A percentile compares a stretch with the other conserved stretches of the same genome.
Conservation (phyloP, 106 monocot genomes). For the Acorus calamus region DNA sequence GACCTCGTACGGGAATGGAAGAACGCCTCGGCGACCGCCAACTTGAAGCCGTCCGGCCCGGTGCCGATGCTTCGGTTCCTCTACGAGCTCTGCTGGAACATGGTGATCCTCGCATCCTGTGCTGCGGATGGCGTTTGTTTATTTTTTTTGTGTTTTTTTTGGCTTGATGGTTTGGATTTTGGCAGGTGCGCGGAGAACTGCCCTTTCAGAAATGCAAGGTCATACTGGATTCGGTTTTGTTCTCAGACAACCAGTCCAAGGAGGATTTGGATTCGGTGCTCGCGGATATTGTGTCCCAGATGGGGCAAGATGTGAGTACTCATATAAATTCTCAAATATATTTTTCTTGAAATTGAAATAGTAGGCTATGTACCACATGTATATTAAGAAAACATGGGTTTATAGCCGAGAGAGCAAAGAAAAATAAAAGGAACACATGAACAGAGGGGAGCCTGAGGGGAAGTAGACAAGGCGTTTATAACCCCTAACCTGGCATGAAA, state of each 20-base stretch:
- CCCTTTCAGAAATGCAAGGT: conserved; percentile 61
- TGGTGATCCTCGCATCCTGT: conserved; percentile 32
- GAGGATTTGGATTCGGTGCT: conserved; percentile 58
- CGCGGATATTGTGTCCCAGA: conserved; percentile 69
- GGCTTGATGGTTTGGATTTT: not conserved
- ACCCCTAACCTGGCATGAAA: too few species aligned
- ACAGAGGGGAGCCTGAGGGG: too few species aligned
- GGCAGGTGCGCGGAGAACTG: conserved; percentile 73
- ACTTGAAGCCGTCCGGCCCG: conserved; percentile 37
- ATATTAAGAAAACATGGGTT: too few species aligned
- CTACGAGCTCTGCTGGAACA: conserved; percentile 80
- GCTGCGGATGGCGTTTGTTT: not conserved
- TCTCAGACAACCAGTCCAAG: conserved; percentile 20
- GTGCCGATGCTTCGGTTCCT: conserved; percentile 59
- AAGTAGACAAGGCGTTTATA: too few species aligned
- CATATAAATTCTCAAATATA: not conserved
- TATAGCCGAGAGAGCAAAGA: too few species aligned
- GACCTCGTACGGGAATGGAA: conserved; percentile 58
- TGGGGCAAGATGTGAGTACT: conserved; percentile 79
- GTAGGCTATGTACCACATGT: too few species aligned
- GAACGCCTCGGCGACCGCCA: conserved; percentile 14
- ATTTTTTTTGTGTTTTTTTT: not conserved
- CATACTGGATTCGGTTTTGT: conserved; percentile 65
- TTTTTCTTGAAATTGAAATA: not conserved
- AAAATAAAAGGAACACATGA: too few species aligned